Percentiles rank a stretch among this genome's conserved stretches.
Evolutionary conservation across 163 green algal species (phyloP).

Genomic region (Scenedesmus sp.): DNA sequence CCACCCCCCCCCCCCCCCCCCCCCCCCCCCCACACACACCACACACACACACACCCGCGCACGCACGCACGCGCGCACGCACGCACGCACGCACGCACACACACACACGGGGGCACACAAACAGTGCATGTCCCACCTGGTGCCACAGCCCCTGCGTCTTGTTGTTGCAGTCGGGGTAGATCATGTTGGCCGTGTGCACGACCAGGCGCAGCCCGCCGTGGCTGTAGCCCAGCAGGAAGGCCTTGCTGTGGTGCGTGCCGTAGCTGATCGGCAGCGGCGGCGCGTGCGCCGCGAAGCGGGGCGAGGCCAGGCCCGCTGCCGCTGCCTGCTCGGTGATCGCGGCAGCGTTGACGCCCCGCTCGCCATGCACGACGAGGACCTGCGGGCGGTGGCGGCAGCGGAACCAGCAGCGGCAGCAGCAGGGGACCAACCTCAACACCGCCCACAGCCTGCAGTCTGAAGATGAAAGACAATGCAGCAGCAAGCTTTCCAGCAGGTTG

Average conservation of each 20-base stretch:
- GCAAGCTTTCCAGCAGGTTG: neutral
- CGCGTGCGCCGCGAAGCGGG: slow-evolving; percentile 48
- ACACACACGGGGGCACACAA: too few relatives aligned
- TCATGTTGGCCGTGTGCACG: slow-evolving; percentile 89
- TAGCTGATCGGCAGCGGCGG: slow-evolving; percentile 75
- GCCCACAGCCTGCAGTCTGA: too few relatives aligned
- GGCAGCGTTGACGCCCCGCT: slow-evolving; percentile 30
- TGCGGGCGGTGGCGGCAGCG: neutral
- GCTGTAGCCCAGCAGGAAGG: slow-evolving; percentile 66
- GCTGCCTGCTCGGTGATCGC: neutral
- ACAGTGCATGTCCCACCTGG: neutral
- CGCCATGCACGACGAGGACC: slow-evolving; percentile 68
- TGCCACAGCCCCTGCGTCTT: slow-evolving; percentile 80
- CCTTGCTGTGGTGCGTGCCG: slow-evolving; percentile 84
- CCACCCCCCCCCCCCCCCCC: too few relatives aligned
- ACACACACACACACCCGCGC: too few relatives aligned
- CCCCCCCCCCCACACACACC: too few relatives aligned
- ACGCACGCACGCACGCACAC: too few relatives aligned
- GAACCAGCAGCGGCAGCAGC: neutral
- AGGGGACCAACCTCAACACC: too few relatives aligned
- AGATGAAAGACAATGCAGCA: neutral
- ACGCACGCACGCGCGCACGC: too few relatives aligned
- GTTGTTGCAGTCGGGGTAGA: slow-evolving; percentile 86
- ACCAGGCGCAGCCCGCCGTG: slow-evolving; percentile 75
- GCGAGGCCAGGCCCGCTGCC: slow-evolving; percentile 24